Conservation (phyloP, 2,329 filamentous ascomycete species). For the Xylaria sp. region DNA sequence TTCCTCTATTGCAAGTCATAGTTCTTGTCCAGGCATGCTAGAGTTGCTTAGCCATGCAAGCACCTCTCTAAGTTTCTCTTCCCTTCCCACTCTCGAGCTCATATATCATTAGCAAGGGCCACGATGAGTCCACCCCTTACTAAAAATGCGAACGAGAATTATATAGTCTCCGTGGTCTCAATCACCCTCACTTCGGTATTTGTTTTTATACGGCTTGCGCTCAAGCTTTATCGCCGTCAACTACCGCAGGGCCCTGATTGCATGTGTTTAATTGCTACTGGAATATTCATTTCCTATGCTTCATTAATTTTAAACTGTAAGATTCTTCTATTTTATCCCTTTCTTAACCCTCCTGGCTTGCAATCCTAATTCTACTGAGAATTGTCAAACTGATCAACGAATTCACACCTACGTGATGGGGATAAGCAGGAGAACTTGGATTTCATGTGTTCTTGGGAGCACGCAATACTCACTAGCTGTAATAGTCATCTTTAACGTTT, state of each 20-base stretch:
- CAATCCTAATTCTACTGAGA: not conserved
- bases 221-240: conserved; percentile 18
- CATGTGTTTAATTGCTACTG: conserved; percentile 19
- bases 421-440: not conserved
- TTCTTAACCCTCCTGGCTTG: not conserved
- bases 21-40: not conserved
- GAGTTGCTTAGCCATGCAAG: not conserved
- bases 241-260: conserved; percentile 17
- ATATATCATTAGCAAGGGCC: not conserved
- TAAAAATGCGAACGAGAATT: conserved; percentile 10
- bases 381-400: not conserved
- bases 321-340: not conserved
- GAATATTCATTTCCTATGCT: conserved; percentile 4
- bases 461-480: not conserved
- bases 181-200: conserved; percentile 17
- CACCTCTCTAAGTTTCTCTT: not conserved
- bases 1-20: not conserved
- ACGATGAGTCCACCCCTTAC: conserved; percentile 15
- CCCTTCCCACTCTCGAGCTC: not conserved
- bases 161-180: conserved; percentile 5
- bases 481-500: conserved; percentile 25
- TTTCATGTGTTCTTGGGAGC: not conserved
- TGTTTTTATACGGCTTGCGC: conserved; percentile 13
- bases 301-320: conserved; percentile 22
- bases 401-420: not conserved